These are phyloP conservation scores for Circinella umbellata DNA, from an alignment of 371 early-diverging fungal genomes.

Conservation along the genomic window DNA sequence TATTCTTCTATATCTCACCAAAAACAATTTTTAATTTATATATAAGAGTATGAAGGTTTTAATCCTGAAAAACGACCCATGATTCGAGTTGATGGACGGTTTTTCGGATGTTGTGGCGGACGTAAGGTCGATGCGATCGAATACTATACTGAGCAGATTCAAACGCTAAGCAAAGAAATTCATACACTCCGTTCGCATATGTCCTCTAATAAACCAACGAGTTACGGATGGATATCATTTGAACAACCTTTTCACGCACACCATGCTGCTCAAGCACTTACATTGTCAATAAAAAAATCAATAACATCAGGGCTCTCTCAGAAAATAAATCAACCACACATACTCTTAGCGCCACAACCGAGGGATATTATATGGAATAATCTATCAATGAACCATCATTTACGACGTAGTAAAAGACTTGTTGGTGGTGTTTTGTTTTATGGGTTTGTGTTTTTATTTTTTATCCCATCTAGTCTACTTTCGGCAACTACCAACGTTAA, in stretches of 20 bases:
- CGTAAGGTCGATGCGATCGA: constrained; percentile 79
- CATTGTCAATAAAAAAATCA: neutral
- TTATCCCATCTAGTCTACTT: constrained; percentile 68
- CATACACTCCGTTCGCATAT: constrained; percentile 55
- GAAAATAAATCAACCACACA: constrained; percentile 21
- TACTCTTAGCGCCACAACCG: constrained; percentile 71
- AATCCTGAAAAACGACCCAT: constrained; percentile 57
- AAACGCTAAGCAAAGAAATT: constrained; percentile 67
- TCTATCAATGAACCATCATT: constrained; percentile 60
- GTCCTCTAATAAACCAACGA: constrained; percentile 58
- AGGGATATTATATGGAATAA: constrained; percentile 86
- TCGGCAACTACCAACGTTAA: constrained; percentile 65
- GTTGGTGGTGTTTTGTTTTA: constrained; percentile 60
- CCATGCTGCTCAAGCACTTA: constrained; percentile 48
- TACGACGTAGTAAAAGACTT: constrained; percentile 62
- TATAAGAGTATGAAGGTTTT: constrained; percentile 49
- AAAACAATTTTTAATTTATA: constrained; percentile 5
- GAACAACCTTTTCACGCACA: constrained; percentile 67
- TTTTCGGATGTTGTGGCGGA: constrained; percentile 55
- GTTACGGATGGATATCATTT: constrained; percentile 80
- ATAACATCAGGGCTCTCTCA: neutral
- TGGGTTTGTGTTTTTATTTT: constrained; percentile 68
- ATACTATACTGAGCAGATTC: constrained; percentile 68
- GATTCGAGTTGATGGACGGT: constrained; percentile 39
- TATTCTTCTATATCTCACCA: neutral